Percentiles rank a stretch among this genome's conserved stretches.
phyloP scores from a whole-genome alignment of 129 eudicot species.

The Lactuca sativa region DNA sequence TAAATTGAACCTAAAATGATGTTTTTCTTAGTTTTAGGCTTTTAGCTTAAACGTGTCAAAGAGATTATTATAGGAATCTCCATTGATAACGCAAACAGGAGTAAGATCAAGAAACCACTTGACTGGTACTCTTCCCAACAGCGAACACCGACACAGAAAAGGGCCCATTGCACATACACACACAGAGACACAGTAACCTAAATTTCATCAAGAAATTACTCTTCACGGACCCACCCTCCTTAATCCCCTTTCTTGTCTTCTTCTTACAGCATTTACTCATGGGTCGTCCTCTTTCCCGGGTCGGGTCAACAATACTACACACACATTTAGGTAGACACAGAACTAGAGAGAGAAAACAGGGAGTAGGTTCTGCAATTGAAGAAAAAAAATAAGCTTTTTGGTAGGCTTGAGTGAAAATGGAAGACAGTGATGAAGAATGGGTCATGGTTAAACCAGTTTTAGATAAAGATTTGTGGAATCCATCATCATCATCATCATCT shows the following conservation, averaged over 20 bases:
- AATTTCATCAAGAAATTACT: neutral
- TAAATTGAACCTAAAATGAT: too few relatives aligned
- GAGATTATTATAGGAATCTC: neutral
- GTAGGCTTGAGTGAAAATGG: slow-evolving; percentile 24
- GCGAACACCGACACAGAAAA: slow-evolving; percentile 30
- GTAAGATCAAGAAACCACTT: slow-evolving; percentile 13
- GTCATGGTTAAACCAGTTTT: slow-evolving; percentile 31
- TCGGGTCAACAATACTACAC: slow-evolving; percentile 28
- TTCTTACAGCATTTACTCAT: slow-evolving; percentile 34
- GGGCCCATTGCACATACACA: slow-evolving; percentile 22
- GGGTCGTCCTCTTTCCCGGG: slow-evolving; percentile 30
- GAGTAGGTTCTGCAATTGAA: slow-evolving; percentile 2
- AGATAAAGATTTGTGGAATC: slow-evolving; percentile 42
- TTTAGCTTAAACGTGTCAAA: neutral
- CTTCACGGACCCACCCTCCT: neutral
- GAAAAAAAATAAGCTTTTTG: neutral
- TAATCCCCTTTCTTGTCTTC: slow-evolving; percentile 23
- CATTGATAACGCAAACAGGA: neutral
- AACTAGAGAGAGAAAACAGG: neutral
- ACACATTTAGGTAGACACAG: neutral
- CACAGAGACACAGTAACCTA: neutral
- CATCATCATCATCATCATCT: slow-evolving; percentile 11
- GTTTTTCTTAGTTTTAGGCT: neutral
- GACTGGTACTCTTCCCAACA: slow-evolving; percentile 11
- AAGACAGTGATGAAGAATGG: slow-evolving; percentile 35